Evolutionary conservation across 495 filamentous ascomycete species (phyloP).

Genomic region (Sabuloglossum arenarium): DNA sequence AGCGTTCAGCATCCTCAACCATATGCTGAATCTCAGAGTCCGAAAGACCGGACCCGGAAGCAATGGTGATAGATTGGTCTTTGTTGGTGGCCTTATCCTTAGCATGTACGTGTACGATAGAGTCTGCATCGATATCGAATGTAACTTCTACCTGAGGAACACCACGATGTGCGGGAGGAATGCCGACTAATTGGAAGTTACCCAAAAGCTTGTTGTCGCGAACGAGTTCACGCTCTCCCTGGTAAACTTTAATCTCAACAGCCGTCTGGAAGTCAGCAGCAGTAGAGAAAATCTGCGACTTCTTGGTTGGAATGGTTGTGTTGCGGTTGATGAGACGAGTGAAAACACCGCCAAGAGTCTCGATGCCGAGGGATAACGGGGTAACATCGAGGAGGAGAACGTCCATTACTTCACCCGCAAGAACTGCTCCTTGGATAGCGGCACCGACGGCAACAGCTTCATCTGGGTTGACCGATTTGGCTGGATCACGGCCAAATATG

Average conservation of each 20-base stretch:
- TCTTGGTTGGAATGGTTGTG: conserved; percentile 99
- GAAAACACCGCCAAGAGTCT: conserved; percentile 98
- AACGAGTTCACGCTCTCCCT: conserved; percentile 99
- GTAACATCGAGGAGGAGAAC: conserved; percentile 93
- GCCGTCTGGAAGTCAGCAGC: conserved; percentile 98
- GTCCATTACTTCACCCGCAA: conserved; percentile 92
- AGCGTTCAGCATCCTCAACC: conserved; percentile 95
- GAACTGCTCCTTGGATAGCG: conserved; percentile 92
- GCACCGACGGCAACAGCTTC: conserved; percentile 98
- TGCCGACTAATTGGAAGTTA: conserved; percentile 99
- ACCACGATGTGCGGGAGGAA: conserved; percentile 92
- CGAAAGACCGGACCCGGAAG: conserved; percentile 93
- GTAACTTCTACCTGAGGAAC: conserved; percentile 97
- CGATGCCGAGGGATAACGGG: conserved; percentile 94
- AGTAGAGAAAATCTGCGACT: conserved; percentile 96
- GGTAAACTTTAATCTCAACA: conserved; percentile 99
- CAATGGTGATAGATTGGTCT: conserved; percentile 98
- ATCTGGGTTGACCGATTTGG: conserved; percentile 98
- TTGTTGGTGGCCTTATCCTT: conserved; percentile 99
- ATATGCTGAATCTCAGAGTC: conserved; percentile 87
- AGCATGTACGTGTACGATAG: conserved; percentile 95
- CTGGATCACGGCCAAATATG: conserved; percentile 94
- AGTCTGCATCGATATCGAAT: conserved; percentile 98
- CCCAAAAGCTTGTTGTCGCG: conserved; percentile 97
- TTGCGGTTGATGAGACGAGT: conserved; percentile 99